phyloP scores from a whole-genome alignment of 306 rosid species.

The Medicago lupulina region DNA sequence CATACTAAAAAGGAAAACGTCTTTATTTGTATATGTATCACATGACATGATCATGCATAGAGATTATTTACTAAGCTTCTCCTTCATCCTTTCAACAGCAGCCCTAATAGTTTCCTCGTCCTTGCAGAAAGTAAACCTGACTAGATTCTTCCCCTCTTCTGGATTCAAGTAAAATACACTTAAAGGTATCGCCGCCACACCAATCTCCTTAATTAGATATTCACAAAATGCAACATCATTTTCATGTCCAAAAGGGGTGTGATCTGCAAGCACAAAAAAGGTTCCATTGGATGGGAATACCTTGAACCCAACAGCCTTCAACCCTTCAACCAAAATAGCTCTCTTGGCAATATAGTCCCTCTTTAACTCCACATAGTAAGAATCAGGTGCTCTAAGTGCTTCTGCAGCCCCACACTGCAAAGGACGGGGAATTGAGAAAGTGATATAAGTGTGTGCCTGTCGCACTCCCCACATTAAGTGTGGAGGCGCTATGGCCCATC shows the following conservation, averaged over 20 bases:
- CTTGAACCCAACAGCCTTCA: constrained; percentile 77
- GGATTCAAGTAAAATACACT: constrained; percentile 85
- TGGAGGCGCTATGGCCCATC: constrained; percentile 86
- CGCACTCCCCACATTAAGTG: constrained; percentile 85
- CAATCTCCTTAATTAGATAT: constrained; percentile 82
- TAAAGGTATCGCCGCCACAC: constrained; percentile 86
- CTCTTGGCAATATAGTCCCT: constrained; percentile 76
- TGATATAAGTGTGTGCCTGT: constrained; percentile 63
- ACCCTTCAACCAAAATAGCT: constrained; percentile 77
- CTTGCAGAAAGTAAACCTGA: constrained; percentile 87
- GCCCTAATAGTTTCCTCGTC: constrained; percentile 78
- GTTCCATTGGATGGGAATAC: constrained; percentile 82
- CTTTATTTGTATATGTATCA: constrained; percentile 45
- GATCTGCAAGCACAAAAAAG: constrained; percentile 81
- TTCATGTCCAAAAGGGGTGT: constrained; percentile 81
- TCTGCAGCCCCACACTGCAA: constrained; percentile 83
- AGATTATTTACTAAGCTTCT: constrained; percentile 64
- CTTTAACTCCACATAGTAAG: constrained; percentile 70
- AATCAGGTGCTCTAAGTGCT: constrained; percentile 84
- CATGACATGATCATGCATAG: constrained; percentile 4
- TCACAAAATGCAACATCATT: constrained; percentile 83
- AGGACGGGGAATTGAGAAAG: constrained; percentile 72
- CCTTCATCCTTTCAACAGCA: constrained; percentile 83
- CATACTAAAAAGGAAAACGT: constrained; percentile 54
- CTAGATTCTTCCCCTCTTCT: constrained; percentile 84